These are phyloP conservation scores for Earliella scabrosa DNA, from an alignment of 1,284 basidiomycete species.

Conservation along the genomic window DNA sequence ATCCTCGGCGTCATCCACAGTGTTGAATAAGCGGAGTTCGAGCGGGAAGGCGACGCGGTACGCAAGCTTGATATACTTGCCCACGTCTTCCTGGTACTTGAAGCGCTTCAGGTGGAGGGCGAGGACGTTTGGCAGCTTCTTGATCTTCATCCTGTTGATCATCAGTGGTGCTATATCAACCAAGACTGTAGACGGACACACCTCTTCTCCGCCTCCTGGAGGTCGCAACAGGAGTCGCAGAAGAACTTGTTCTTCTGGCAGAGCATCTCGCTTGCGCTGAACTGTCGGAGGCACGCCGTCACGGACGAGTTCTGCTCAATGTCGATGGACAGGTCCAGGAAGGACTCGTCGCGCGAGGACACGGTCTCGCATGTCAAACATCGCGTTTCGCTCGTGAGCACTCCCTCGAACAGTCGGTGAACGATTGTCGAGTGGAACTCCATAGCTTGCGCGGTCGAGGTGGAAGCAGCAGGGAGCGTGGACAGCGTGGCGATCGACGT, in stretches of 20 bases:
- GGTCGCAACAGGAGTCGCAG: constrained; percentile 94
- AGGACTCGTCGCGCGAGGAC: constrained; percentile 95
- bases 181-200: constrained; percentile 40
- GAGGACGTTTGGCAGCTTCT: constrained; percentile 60
- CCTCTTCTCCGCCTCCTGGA: constrained; percentile 98
- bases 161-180: background rate
- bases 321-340: constrained; percentile 97
- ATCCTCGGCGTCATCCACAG: constrained; percentile 90
- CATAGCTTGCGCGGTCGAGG: constrained; percentile 34
- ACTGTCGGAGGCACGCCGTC: constrained; percentile 93
- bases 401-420: constrained; percentile 92
- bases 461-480: constrained; percentile 27
- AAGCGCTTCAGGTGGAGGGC: constrained; percentile 95
- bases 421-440: constrained; percentile 72
- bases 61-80: constrained; percentile 95
- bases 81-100: constrained; percentile 84
- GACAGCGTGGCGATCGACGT: constrained; percentile 59
- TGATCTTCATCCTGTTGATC: constrained; percentile 64
- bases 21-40: constrained; percentile 94
- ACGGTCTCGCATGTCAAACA: constrained; percentile 98
- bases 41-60: constrained; percentile 97
- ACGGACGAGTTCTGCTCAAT: constrained; percentile 97
- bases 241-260: constrained; percentile 99
- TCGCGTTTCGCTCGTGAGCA: constrained; percentile 94
- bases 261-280: constrained; percentile 98